These are phyloP conservation scores for Cytospora mali DNA, from an alignment of 2,329 filamentous ascomycete genomes.

Conservation along the genomic window DNA sequence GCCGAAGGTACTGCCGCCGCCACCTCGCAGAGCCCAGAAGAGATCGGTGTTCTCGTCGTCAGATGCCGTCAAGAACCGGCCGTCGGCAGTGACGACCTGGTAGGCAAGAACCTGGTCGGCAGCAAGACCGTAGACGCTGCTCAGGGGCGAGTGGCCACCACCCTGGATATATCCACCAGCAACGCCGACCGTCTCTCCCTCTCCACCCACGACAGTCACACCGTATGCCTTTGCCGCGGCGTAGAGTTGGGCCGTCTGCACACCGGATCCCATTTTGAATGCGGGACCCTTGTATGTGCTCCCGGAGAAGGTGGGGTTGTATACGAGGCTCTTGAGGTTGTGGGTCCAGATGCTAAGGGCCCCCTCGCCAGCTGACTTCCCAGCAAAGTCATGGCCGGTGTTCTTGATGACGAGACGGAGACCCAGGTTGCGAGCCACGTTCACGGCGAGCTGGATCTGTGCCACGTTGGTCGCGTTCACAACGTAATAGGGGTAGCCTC, in stretches of 20 bases:
- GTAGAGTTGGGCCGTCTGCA: conserved; percentile 56
- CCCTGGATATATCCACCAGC: conserved; percentile 51
- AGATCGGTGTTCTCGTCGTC: conserved; percentile 47
- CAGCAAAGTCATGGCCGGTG: conserved; percentile 54
- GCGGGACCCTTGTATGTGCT: conserved; percentile 48
- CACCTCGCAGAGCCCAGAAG: conserved; percentile 53
- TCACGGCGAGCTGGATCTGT: conserved; percentile 50
- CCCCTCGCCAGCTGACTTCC: conserved; percentile 41
- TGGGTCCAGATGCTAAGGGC: conserved; percentile 44
- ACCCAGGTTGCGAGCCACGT: conserved; percentile 49
- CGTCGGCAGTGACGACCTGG: conserved; percentile 50
- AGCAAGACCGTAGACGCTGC: conserved; percentile 51
- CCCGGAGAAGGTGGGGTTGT: conserved; percentile 35
- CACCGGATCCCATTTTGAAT: conserved; percentile 57
- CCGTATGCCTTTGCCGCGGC: conserved; percentile 48
- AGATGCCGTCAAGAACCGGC: conserved; percentile 45
- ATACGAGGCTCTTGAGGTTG: conserved; percentile 38
- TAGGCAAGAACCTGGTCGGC: conserved; percentile 52
- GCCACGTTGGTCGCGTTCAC: conserved; percentile 44
- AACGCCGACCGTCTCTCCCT: conserved; percentile 49
- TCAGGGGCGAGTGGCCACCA: conserved; percentile 58
- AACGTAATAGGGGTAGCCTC: conserved; percentile 47
- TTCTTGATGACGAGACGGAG: conserved; percentile 54
- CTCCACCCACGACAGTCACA: conserved; percentile 54
- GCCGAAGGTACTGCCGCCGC: conserved; percentile 43